Evolutionary conservation across 768 basidiomycete species (phyloP), one percentile per base, ranked within the genome.

Genomic region (Phlegmacium glaucopus): DNA sequence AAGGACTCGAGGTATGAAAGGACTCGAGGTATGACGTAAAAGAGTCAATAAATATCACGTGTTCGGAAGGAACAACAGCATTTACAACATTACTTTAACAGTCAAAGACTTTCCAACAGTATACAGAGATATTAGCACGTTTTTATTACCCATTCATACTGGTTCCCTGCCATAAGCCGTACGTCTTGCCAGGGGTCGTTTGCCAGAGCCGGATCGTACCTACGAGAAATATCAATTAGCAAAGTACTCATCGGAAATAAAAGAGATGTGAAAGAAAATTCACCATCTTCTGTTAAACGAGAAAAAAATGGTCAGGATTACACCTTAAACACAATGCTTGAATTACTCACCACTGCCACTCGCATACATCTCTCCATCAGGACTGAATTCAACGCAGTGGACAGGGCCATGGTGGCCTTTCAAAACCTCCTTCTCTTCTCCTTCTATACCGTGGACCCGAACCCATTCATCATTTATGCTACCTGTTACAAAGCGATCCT

Each of bases 341-440:
- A 39, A 42, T 22, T 17, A 80, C 90, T 72, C 65, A 86, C 95
- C 95, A 58, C 91, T 94, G 42, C 95, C 96, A 59, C 90, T 94
- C 29, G 95, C 95, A 64, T 91, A 98, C 75, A 96, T 80, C 72
- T 98, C 96, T 17, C 95, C 95, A 63, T 98, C 95, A 1, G 95
- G 95, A 61, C 88, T 91, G 66, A 86, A 95, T 58, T 90, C 87
- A 39, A 95, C 87, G 45, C 90, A 91, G 58, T 95, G 93, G 13
- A 98, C 94, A 15, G 95, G 94, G 17, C 95, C 96, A 62, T 98
- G 96, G 61, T 98, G 96, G 4, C 95, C 95, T 66, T 96, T 95
- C 48, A 94, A 77, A 26, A 96, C 79, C 48, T 97, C 95, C 53
- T 80, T 70, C 70, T 99, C 94, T 64, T 87, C 84, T 2, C 95